Percentiles rank a stretch among this genome's conserved stretches.
phyloP scores from a whole-genome alignment of 2,329 filamentous ascomycete genomes.

The Xylariales sp. region DNA sequence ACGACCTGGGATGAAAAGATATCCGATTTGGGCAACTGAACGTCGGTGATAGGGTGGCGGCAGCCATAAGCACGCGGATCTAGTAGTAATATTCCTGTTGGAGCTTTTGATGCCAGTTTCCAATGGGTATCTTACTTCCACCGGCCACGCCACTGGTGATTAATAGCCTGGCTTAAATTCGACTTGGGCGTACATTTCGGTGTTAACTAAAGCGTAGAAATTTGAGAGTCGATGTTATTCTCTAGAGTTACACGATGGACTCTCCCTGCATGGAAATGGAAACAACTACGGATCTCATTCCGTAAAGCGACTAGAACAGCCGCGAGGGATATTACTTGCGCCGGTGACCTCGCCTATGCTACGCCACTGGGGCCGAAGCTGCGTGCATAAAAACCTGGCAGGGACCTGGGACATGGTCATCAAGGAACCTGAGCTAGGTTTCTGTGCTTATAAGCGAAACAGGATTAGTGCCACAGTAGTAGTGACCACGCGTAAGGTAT shows the following conservation, averaged over 20 bases:
- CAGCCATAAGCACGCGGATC: neutral
- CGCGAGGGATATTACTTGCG: neutral
- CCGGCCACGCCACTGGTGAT: neutral
- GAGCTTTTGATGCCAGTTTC: neutral
- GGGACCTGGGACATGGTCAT: conserved; percentile 7
- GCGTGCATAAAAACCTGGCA: neutral
- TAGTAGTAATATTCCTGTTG: neutral
- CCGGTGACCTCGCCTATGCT: neutral
- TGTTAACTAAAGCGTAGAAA: neutral
- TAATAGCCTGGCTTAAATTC: neutral
- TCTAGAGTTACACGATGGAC: neutral
- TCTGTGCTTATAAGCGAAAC: neutral
- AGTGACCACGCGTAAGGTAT: neutral
- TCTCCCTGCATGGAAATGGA: neutral
- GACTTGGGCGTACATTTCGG: neutral
- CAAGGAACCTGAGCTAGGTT: neutral
- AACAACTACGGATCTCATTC: neutral
- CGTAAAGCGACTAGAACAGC: conserved; percentile 14
- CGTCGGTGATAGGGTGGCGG: neutral
- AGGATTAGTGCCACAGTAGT: conserved; percentile 15
- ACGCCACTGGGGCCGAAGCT: conserved; percentile 17
- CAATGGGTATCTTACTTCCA: neutral
- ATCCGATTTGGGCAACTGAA: neutral
- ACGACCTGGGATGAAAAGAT: conserved; percentile 12
- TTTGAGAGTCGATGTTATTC: neutral